Evolutionary conservation across 495 filamentous ascomycete genomes (phyloP).

Genomic region (Aspergillus sclerotiicarbonarius): DNA sequence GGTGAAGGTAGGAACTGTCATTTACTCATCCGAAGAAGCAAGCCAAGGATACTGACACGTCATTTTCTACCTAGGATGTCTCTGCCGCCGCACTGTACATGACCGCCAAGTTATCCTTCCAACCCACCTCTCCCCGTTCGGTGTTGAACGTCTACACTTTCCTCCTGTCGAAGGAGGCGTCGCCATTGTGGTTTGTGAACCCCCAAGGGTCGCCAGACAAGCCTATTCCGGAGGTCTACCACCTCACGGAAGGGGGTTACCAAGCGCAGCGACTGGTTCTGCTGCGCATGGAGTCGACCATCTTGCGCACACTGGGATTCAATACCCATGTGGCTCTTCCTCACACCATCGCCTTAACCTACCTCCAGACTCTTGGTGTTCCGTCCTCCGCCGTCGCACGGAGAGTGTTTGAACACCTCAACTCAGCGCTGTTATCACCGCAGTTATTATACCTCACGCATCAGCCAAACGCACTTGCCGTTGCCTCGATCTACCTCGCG

Average conservation of each 20-base stretch:
- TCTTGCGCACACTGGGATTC: constrained; percentile 75
- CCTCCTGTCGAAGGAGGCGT: constrained; percentile 64
- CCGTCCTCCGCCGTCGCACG: constrained; percentile 51
- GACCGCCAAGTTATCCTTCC: constrained; percentile 76
- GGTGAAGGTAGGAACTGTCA: constrained; percentile 44
- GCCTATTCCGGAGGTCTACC: constrained; percentile 58
- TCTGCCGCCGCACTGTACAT: constrained; percentile 83
- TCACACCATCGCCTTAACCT: constrained; percentile 85
- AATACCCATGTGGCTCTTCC: constrained; percentile 80
- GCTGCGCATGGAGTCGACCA: constrained; percentile 66
- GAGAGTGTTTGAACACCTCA: constrained; percentile 72
- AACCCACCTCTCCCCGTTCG: constrained; percentile 72
- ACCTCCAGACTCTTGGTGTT: constrained; percentile 81
- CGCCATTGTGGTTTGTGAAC: constrained; percentile 54
- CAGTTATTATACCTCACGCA: constrained; percentile 90
- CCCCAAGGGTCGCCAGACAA: constrained; percentile 29
- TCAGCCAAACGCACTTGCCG: constrained; percentile 81
- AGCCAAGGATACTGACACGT: constrained; percentile 3
- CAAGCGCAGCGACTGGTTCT: constrained; percentile 58
- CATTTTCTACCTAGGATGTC: constrained; percentile 55
- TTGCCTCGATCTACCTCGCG: constrained; percentile 85
- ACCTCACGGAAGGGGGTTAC: constrained; percentile 72
- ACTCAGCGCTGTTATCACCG: constrained; percentile 77
- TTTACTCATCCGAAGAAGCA: not conserved
- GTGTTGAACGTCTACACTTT: constrained; percentile 82